Base-by-base conservation (phyloP, 108 stramenopile genomes). In the Cyclostephanos invisitatus region DNA sequence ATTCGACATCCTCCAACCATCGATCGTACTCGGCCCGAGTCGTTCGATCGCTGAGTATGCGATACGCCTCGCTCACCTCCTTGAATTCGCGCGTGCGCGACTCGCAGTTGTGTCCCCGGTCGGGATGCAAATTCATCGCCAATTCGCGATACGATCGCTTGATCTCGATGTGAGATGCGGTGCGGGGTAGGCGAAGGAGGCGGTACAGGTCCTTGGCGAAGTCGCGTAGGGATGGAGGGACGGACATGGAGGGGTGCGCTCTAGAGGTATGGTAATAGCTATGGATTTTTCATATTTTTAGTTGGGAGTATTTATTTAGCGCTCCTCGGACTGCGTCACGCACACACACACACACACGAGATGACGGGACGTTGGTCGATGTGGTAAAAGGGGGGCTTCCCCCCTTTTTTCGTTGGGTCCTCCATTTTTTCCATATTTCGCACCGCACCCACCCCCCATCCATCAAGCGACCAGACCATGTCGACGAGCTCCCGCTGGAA, bases 401-500 rank as follows among this genome's bases (percentile, higher is more conserved):
- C n/a, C n/a, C n/a, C n/a, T n/a, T n/a, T n/a, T n/a, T n/a, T n/a
- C n/a, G n/a, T n/a, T n/a, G n/a, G n/a, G n/a, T n/a, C n/a, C n/a
- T n/a, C n/a, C n/a, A n/a, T n/a, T n/a, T n/a, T n/a, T n/a, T n/a
- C n/a, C n/a, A n/a, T n/a, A n/a, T n/a, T n/a, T n/a, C n/a, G n/a
- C n/a, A n/a, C n/a, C n/a, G n/a, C n/a, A n/a, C n/a, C n/a, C n/a
- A n/a, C n/a, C n/a, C n/a, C n/a, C n/a, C n/a, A n/a, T n/a, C n/a
- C n/a, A n/a, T n/a, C n/a, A n/a, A n/a, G n/a, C n/a, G n/a, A n/a
- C n/a, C n/a, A n/a, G n/a, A 65, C 62, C 77, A 92, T 92, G 91
- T 87, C 91, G 49, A 85, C 91, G 49, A 85, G 86, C 60, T 89
- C 89, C 50, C 86, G 93, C 14, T 94, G 93, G 93, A 91, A 91